Base-by-base conservation (phyloP, 495 filamentous ascomycete genomes). In the Sphaerosporella brunnea region DNA sequence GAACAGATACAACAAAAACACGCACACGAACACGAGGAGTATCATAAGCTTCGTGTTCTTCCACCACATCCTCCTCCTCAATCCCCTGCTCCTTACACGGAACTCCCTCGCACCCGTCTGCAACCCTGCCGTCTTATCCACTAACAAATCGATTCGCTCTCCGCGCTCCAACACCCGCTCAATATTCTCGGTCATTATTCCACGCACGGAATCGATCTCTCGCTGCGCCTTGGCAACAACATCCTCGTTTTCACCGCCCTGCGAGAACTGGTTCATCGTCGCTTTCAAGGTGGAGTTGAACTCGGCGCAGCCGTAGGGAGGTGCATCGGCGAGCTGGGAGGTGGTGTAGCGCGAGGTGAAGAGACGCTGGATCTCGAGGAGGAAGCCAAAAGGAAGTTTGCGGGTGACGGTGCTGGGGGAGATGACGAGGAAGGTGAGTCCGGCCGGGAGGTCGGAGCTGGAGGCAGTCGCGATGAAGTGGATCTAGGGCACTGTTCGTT, bases 141-240 rank as follows among this genome's bases (percentile, higher is more conserved):
- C 87, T 47, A 99, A 68, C 59, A 94, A 60, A 69, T 95, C 86
- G 54, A 99, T 94, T 53, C 87, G 71, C 71, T 95, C 90, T 15
- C 90, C 90, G 2, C 90, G 68, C 73, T 99, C 90, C 39, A 99
- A 63, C 55, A 99, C 75, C 47, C 86, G 71, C 73, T 99, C 90
- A 54, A 99, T 99, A 65, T 96, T 99, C 68, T 92, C 77, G 45
- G 87, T 94, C 90, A 99, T 99, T 60, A 99, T 93, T 24, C 86
- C 85, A 37, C 80, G 69, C 35, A 93, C 90, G 52, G 81, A 84
- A 47, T 93, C 86, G 55, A 99, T 95, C 68, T 96, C 92, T 23
- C 72, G 68, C 61, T 82, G 79, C 24, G 79, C 87, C 45, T 80
- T 86, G 30, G 71, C 68, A 16, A 97, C 76, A 45, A 90, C 86